Evolutionary conservation across 177 flowering plant genomes (phyloP).

Genomic region (Vitis hybrid): DNA sequence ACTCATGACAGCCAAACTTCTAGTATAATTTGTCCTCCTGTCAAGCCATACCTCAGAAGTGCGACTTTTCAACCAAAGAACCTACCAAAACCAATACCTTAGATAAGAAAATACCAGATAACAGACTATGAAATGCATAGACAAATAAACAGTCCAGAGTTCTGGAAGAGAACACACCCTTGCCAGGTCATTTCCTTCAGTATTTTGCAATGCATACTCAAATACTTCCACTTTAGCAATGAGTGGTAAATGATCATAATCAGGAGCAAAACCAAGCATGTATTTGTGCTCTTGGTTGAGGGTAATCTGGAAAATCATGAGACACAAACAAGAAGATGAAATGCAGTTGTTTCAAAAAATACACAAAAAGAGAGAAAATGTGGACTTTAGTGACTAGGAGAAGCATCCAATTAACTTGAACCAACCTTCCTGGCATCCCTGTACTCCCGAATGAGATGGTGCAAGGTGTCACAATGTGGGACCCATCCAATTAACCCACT

Average conservation of each 20-base stretch:
- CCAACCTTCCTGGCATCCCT: constrained; percentile 95
- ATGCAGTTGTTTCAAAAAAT: not conserved
- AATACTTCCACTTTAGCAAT: constrained; percentile 97
- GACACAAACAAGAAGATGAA: constrained; percentile 11
- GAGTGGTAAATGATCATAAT: constrained; percentile 94
- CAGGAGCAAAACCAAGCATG: constrained; percentile 95
- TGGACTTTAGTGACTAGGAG: not conserved
- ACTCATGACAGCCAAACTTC: constrained; percentile 99
- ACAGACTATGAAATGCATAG: not conserved
- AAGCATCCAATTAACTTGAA: constrained; percentile 13
- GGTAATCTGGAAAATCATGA: constrained; percentile 57
- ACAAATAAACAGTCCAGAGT: not conserved
- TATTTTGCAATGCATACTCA: constrained; percentile 84
- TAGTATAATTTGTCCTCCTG: constrained; percentile 93
- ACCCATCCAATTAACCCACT: constrained; percentile 99
- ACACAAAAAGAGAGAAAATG: not conserved
- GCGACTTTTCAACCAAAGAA: constrained; percentile 97
- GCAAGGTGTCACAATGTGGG: constrained; percentile 94
- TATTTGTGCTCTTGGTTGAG: constrained; percentile 91
- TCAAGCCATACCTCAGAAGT: constrained; percentile 98
- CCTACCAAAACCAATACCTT: constrained; percentile 36
- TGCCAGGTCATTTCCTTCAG: constrained; percentile 93
- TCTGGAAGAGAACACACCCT: constrained; percentile 45
- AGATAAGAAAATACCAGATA: constrained; percentile 3
- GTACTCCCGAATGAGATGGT: constrained; percentile 90